Conservation (phyloP, 75 land plant genomes). For the Chamaecyparis obtusa region DNA sequence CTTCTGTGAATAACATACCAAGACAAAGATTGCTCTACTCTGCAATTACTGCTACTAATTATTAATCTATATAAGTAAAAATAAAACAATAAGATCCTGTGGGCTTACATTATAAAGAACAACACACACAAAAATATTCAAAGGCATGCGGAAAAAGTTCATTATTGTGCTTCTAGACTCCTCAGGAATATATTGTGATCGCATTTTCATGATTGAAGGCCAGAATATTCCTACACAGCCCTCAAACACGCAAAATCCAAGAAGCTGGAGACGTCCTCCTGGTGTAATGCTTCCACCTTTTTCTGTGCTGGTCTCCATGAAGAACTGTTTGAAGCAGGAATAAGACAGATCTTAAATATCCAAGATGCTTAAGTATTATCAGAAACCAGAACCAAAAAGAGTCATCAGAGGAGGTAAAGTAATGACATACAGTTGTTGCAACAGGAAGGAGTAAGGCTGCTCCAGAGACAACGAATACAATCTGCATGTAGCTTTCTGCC, state of each 20-base stretch:
- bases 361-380: background rate
- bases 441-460: conserved; percentile 78
- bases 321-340: conserved; percentile 32
- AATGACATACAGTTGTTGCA: conserved; percentile 60
- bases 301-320: conserved; percentile 38
- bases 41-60: background rate
- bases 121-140: conserved; percentile 92
- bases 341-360: background rate
- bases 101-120: conserved; percentile 90
- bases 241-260: conserved; percentile 95
- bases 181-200: conserved; percentile 97
- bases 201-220: conserved; percentile 99
- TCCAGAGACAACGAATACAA: conserved; percentile 75
- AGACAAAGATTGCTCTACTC: background rate
- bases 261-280: conserved; percentile 70
- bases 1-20: background rate
- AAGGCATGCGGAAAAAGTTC: conserved; percentile 99
- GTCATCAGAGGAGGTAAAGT: background rate
- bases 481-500: conserved; percentile 93
- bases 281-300: conserved; percentile 64
- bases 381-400: background rate
- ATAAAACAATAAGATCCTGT: background rate
- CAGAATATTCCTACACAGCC: conserved; percentile 96
- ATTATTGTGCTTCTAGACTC: conserved; percentile 97
- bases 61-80: background rate